phyloP scores from a whole-genome alignment of 305 asterid species.

The Solanum hybrid region DNA sequence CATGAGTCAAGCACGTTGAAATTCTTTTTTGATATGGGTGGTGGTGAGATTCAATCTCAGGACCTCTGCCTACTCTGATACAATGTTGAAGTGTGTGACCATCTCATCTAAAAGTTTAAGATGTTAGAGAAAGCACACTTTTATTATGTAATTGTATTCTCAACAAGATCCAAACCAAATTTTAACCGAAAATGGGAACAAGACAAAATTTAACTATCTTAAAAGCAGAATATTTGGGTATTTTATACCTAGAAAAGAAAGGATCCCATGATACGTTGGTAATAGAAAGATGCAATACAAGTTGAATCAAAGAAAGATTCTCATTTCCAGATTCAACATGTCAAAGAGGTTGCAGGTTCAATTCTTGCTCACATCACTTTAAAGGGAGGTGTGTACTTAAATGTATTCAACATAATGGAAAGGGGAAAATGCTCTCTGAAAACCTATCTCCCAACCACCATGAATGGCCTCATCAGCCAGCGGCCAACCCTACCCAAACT shows the following conservation, averaged over 20 bases:
- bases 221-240: background rate
- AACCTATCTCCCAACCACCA: background rate
- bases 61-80: background rate
- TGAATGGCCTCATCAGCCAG: background rate
- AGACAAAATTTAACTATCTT: background rate
- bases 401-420: background rate
- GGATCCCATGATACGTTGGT: background rate
- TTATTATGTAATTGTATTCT: background rate
- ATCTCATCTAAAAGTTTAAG: background rate
- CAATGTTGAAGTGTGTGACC: background rate
- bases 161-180: background rate
- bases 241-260: background rate
- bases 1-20: background rate
- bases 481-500: background rate
- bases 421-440: background rate
- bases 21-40: background rate
- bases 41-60: background rate
- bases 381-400: background rate
- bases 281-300: background rate
- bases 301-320: background rate
- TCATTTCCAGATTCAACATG: background rate
- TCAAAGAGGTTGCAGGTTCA: background rate
- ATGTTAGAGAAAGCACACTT: background rate
- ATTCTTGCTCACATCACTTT: background rate
- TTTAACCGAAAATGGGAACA: background rate